These are phyloP conservation scores for Pyropia yezoensis DNA, from an alignment of 23 red algal genomes.

Conservation along the genomic window DNA sequence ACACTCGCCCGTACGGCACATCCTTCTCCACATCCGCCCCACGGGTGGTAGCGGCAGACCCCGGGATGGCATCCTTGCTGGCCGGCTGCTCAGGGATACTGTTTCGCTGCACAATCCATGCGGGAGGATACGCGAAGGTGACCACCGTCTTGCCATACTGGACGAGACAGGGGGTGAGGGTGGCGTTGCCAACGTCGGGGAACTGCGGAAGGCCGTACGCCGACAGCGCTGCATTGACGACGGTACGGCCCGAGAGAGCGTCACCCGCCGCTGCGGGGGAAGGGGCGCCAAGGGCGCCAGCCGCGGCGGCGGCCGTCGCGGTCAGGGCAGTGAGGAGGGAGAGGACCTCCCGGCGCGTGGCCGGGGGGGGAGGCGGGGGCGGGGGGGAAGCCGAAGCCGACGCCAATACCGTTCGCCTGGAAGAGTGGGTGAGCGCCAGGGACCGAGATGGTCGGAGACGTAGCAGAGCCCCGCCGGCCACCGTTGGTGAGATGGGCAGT, in stretches of 20 bases:
- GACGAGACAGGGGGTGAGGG: constrained; percentile 23
- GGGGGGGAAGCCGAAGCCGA: too few relatives aligned
- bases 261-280: neutral
- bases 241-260: constrained; percentile 2
- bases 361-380: too few relatives aligned
- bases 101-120: constrained; percentile 29
- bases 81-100: neutral
- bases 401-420: too few relatives aligned
- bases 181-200: constrained; percentile 3
- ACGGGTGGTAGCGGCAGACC: neutral
- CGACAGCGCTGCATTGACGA: constrained; percentile 25
- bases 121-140: constrained; percentile 30
- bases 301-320: too few relatives aligned
- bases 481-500: too few relatives aligned
- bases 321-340: too few relatives aligned
- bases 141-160: constrained; percentile 25
- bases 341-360: too few relatives aligned
- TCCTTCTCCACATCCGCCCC: too few relatives aligned
- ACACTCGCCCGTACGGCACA: constrained; percentile 4
- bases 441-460: too few relatives aligned
- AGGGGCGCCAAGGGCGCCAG: too few relatives aligned
- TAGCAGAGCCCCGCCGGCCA: too few relatives aligned
- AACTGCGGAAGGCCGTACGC: constrained; percentile 46
- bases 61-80: neutral
- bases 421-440: too few relatives aligned